Evolutionary conservation across 2,329 filamentous ascomycete species (phyloP), one percentile per base, ranked within the genome.

Genomic region (Botrytis pseudocinerea): DNA sequence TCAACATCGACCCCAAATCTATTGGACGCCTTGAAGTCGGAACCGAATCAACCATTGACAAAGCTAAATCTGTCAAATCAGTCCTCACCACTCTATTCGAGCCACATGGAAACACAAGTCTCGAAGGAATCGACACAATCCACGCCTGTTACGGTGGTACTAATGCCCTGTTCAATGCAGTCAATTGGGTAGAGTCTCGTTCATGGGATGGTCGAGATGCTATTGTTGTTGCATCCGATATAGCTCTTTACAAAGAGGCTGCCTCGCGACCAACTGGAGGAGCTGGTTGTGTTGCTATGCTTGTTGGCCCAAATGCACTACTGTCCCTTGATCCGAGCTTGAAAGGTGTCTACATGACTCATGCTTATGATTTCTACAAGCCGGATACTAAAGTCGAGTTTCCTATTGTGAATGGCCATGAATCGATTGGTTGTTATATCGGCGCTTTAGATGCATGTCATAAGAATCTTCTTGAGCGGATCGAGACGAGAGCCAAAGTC

Each of bases 41-140:
- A 80, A 95, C 93, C 72, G 93, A 95, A 87, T 95, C 93, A 76
- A 86, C 95, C 73, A 86, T 95, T 80, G 93, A 95, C 88, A 95
- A 95, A 87, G 95, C 93, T 82, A 95, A 95, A 88, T 95, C 93
- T 61, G 92, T 95, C 85, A 95, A 95, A 88, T 92, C 92, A 46
- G 92, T 95, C 75, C 85, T 95, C 77, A 95, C 95, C 92, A 92
- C 94, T 86, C 87, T 95, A 61, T 94, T 95, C 79, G 89, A 90
- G 80, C 48, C 60, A 22, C 54, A 62, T 32, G 91, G 92, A 79
- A 95, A 95, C 86, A 92, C 90, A 85, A 94, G 92, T 85, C 85
- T 95, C 74, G 93, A 95, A 85, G 93, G 93, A 82, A 88, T 95
- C 68, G 93, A 95, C 84, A 94, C 90, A 72, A 84, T 95, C 82